phyloP scores from a whole-genome alignment of 75 land plant genomes.

The Cunninghamia lanceolata region DNA sequence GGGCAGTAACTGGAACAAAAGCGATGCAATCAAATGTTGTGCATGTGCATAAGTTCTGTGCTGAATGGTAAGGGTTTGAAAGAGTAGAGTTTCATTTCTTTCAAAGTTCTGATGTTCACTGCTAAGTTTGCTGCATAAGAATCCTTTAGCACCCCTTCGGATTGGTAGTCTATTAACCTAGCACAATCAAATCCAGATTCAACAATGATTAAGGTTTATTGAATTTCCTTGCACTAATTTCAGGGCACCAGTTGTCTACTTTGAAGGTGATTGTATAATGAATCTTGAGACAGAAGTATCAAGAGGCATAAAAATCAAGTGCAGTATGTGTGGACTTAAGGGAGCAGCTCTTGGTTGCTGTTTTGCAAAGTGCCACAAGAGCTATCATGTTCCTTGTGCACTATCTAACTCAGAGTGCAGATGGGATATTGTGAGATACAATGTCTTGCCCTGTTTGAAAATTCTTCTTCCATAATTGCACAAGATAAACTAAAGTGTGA shows the following conservation, averaged over 20 bases:
- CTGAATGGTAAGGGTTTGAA: constrained; percentile 63
- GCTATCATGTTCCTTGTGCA: constrained; percentile 91
- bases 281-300: constrained; percentile 67
- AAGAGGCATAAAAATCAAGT: constrained; percentile 71
- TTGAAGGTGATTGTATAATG: constrained; percentile 44
- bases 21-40: constrained; percentile 26
- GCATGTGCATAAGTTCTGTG: constrained; percentile 72
- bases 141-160: background rate
- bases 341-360: constrained; percentile 95
- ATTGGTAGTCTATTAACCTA: background rate
- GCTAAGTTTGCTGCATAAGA: background rate
- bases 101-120: background rate
- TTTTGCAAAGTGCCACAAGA: constrained; percentile 54
- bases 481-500: background rate
- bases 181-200: background rate
- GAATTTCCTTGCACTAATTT: background rate
- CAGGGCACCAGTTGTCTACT: constrained; percentile 92
- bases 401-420: constrained; percentile 39
- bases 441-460: background rate
- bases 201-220: background rate
- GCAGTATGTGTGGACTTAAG: constrained; percentile 64
- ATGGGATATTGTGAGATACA: constrained; percentile 63
- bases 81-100: background rate
- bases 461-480: background rate
- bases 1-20: constrained; percentile 21